Base-by-base conservation (phyloP, 768 basidiomycete genomes). In the Krasilnikovozyma curviuscula region DNA sequence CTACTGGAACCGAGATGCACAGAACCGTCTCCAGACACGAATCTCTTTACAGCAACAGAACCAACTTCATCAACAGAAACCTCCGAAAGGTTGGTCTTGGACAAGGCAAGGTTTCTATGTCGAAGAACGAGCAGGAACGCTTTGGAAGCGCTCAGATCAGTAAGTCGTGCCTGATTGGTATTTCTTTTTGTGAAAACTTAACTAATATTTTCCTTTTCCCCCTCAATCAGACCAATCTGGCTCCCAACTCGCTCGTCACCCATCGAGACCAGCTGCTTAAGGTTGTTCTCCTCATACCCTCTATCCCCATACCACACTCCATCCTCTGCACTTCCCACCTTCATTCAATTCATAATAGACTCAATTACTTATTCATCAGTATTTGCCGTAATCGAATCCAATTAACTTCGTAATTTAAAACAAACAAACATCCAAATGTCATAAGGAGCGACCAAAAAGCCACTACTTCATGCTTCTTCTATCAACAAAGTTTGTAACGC, bases 11-110 rank as follows among this genome's bases (percentile, higher is more conserved):
- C 49, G 81, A 81, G 7, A 76, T 93, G 53, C 74, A 73, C 27
- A 81, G 88, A 59, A 93, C 85, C 30, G 77, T 79, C 57, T 91
- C 86, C 1, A 83, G 89, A 58, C 83, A 89, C 69, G 84, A 88
- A 67, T 83, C 81, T 10, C 65, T 91, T 57, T 95, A 93, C 74
- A 83, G 82, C 45, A 93, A 93, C 67, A 84, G 89, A 73, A 83
- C 84, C 46, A 77, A 74, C 54, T 97, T 95, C 75, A 78, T 97
- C 62, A 77, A 77, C 58, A 79, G 84, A 51, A 84, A 84, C 45
- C 79, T 74, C 48, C 75, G 80, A 67, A 81, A 81, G 67, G 82
- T 89, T 61, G 83, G 85, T 53, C 85, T 93, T 64, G 80, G 81
- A 44, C 72, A 75, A 58, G 57, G 65, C 55, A 67, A 65, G 63